These are phyloP conservation scores for Boletus rubroflammeus DNA, from an alignment of 768 basidiomycete species.

Conservation along the genomic window DNA sequence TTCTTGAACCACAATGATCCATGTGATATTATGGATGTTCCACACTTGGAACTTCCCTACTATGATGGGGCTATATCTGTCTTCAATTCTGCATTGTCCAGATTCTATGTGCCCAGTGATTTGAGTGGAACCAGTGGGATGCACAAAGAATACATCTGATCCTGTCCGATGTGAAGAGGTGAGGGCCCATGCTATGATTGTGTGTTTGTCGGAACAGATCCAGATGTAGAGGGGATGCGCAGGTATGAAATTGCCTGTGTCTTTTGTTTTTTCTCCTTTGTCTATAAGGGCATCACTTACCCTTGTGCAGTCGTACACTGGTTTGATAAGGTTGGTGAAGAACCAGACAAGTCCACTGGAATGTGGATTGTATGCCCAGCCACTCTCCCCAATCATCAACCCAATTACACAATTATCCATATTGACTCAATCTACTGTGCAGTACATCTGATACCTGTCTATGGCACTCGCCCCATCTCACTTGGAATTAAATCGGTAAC, in stretches of 20 bases:
- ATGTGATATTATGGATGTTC: too few relatives aligned
- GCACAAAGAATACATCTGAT: slow-evolving; percentile 24
- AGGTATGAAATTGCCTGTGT: slow-evolving; percentile 18
- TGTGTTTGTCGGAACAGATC: slow-evolving; percentile 18
- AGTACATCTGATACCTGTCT: slow-evolving; percentile 30
- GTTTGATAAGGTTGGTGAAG: slow-evolving; percentile 17
- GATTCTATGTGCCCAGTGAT: slow-evolving; percentile 31
- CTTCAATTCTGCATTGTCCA: slow-evolving; percentile 21
- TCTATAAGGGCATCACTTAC: background rate
- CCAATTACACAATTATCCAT: slow-evolving; percentile 21
- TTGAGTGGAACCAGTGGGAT: slow-evolving; percentile 24
- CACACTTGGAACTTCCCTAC: background rate
- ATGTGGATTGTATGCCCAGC: slow-evolving; percentile 29
- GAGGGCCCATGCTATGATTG: slow-evolving; percentile 16
- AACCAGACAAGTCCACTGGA: slow-evolving; percentile 22
- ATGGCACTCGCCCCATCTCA: slow-evolving; percentile 9
- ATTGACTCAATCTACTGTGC: slow-evolving; percentile 29
- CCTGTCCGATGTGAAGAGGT: slow-evolving; percentile 19
- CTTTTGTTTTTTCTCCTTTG: slow-evolving; percentile 26
- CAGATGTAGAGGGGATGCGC: slow-evolving; percentile 8
- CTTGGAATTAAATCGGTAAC: too few relatives aligned
- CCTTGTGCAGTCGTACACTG: slow-evolving; percentile 25
- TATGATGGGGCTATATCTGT: slow-evolving; percentile 6
- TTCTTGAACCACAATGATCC: too few relatives aligned
- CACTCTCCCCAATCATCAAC: background rate